Percentiles rank a stretch among this genome's conserved stretches.
Evolutionary conservation across 163 green algal genomes (phyloP).

Genomic region (Botryococcus braunii): DNA sequence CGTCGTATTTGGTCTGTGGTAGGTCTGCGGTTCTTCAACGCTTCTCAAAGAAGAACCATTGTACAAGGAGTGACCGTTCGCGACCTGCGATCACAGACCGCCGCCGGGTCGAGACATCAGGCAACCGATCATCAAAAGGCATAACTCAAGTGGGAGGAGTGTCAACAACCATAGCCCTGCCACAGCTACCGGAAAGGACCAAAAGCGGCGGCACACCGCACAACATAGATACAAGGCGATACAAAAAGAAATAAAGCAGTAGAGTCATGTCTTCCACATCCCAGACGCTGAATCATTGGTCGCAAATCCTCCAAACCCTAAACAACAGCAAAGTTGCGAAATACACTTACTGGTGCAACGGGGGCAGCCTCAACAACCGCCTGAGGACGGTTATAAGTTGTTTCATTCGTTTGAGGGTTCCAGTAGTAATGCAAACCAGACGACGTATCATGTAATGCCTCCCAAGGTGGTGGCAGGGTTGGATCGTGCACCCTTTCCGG

Average conservation of each 20-base stretch:
- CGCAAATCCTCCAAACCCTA: neutral
- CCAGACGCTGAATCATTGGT: neutral
- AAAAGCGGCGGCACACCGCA: neutral
- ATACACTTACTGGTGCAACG: neutral
- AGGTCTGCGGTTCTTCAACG: neutral
- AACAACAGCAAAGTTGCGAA: neutral
- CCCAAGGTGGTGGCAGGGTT: slow-evolving; percentile 21
- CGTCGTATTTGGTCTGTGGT: neutral
- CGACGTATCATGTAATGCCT: slow-evolving; percentile 36
- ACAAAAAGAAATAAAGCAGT: too few relatives aligned
- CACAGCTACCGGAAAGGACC: neutral
- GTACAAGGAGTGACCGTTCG: slow-evolving; percentile 1
- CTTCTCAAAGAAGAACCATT: neutral
- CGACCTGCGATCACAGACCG: neutral
- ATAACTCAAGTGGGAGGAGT: too few relatives aligned
- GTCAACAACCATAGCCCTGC: neutral
- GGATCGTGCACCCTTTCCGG: slow-evolving; percentile 21
- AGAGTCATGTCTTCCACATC: too few relatives aligned
- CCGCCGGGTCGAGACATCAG: neutral
- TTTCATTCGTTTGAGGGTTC: slow-evolving; percentile 47
- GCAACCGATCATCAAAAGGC: too few relatives aligned
- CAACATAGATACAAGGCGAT: too few relatives aligned
- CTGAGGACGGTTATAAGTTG: slow-evolving; percentile 19
- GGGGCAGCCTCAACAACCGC: too few relatives aligned
- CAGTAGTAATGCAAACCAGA: slow-evolving; percentile 50